phyloP scores from a whole-genome alignment of 1,284 basidiomycete genomes.

The Meripilus lineatus region DNA sequence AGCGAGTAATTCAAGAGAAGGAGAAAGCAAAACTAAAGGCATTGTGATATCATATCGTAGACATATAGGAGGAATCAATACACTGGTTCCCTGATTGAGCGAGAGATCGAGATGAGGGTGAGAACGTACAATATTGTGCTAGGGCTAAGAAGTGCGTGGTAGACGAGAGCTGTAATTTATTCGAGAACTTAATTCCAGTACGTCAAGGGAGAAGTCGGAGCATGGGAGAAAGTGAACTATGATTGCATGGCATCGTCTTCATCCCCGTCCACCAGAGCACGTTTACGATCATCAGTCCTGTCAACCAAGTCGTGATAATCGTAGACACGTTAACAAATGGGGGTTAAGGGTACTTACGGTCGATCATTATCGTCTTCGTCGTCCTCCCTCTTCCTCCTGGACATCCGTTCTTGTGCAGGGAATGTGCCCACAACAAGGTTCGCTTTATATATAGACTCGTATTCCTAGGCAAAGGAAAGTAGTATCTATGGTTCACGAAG shows the following conservation, averaged over 20 bases:
- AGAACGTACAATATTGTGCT: too few relatives aligned
- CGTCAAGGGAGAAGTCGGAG: too few relatives aligned
- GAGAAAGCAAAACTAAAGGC: slow-evolving; percentile 78
- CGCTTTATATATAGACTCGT: slow-evolving; percentile 85
- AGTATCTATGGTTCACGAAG: not conserved
- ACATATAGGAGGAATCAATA: too few relatives aligned
- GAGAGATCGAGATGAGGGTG: too few relatives aligned
- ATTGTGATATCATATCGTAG: slow-evolving; percentile 40
- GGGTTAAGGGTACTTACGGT: slow-evolving; percentile 29
- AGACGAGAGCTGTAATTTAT: too few relatives aligned
- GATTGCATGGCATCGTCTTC: slow-evolving; percentile 24
- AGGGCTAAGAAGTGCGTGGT: too few relatives aligned
- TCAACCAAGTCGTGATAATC: not conserved
- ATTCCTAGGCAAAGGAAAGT: slow-evolving; percentile 51
- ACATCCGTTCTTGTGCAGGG: slow-evolving; percentile 36
- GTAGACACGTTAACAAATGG: slow-evolving; percentile 1
- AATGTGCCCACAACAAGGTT: slow-evolving; percentile 58
- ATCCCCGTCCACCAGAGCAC: slow-evolving; percentile 20
- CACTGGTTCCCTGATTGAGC: not conserved
- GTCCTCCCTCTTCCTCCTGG: slow-evolving; percentile 61
- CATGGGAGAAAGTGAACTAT: not conserved
- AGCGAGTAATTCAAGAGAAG: slow-evolving; percentile 73
- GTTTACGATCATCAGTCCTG: slow-evolving; percentile 26
- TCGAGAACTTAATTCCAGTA: too few relatives aligned
- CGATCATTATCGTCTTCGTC: slow-evolving; percentile 58